Evolutionary conservation across 2,329 filamentous ascomycete species (phyloP).

Genomic region (Periconia macrospinosa): DNA sequence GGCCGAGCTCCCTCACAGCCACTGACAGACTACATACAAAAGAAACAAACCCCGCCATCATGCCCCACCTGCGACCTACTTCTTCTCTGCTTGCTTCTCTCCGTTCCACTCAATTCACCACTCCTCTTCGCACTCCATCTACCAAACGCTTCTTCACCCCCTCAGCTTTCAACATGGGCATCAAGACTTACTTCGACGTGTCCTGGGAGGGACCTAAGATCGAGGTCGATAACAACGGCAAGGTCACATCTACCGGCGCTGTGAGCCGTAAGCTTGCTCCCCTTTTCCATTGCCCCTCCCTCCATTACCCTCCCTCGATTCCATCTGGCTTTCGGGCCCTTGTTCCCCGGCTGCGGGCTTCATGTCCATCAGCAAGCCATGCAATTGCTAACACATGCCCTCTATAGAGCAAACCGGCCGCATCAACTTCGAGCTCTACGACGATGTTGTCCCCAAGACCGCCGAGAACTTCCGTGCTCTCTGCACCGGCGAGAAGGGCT

Average conservation of each 20-base stretch:
- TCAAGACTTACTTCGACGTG: conserved; percentile 76
- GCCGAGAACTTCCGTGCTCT: conserved; percentile 81
- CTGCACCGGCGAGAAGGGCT: conserved; percentile 78
- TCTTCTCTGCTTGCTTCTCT: conserved; percentile 35
- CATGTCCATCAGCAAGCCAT: conserved; percentile 4
- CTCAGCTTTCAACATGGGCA: conserved; percentile 73
- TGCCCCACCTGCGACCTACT: conserved; percentile 39
- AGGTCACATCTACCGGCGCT: conserved; percentile 46
- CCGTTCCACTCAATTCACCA: conserved; percentile 31
- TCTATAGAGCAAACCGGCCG: conserved; percentile 69
- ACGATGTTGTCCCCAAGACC: conserved; percentile 86
- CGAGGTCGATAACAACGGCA: conserved; percentile 60
- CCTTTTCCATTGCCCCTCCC: conserved; percentile 8
- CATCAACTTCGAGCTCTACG: conserved; percentile 88
- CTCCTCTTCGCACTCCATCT: conserved; percentile 38
- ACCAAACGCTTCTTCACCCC: conserved; percentile 60
- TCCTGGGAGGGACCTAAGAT: conserved; percentile 72
- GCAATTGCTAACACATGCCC: conserved; percentile 22
- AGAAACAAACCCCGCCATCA: conserved; percentile 42
- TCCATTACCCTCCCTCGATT: conserved; percentile 10
- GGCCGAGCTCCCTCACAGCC: conserved; percentile 9
- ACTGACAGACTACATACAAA: conserved; percentile 8
- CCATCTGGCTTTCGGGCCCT: conserved; percentile 9
- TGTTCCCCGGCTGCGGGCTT: background rate
- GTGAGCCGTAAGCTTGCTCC: conserved; percentile 63